Percentiles rank a stretch among this genome's conserved stretches.
Evolutionary conservation across 495 filamentous ascomycete species (phyloP).

Genomic region (Hypoxylon subgilvum): DNA sequence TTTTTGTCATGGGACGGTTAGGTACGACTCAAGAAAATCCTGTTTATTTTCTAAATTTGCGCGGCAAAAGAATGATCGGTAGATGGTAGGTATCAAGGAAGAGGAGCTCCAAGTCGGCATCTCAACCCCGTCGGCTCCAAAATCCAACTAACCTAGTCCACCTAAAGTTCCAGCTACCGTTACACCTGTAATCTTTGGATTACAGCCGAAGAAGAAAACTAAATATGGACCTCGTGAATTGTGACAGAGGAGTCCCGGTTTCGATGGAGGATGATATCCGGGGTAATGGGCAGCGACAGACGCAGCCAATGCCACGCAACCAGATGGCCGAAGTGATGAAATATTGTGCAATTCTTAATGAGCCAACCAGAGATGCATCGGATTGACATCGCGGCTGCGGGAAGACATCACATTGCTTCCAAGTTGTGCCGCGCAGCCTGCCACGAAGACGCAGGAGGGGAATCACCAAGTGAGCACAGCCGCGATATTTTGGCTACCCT

Average conservation of each 20-base stretch:
- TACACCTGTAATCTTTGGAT: neutral
- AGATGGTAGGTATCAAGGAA: no score
- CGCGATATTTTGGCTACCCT: slow-evolving; percentile 1
- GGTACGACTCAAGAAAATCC: no score
- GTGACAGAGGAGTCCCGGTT: slow-evolving; percentile 21
- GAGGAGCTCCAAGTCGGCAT: no score
- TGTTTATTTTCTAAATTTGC: no score
- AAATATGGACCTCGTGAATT: slow-evolving; percentile 7
- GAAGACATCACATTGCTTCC: slow-evolving; percentile 6
- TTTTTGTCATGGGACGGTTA: no score
- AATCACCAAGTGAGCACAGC: slow-evolving; percentile 9
- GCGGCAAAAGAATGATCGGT: no score
- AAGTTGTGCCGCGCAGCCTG: neutral
- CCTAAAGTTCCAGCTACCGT: no score
- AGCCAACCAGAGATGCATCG: slow-evolving; percentile 23
- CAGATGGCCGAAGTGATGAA: slow-evolving; percentile 25
- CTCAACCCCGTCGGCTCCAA: no score
- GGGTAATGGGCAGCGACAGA: slow-evolving; percentile 30
- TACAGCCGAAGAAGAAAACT: slow-evolving; percentile 24
- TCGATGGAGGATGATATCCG: slow-evolving; percentile 30
- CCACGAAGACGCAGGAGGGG: slow-evolving; percentile 4
- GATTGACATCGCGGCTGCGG: neutral
- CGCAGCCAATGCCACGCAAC: slow-evolving; percentile 15
- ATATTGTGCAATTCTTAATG: slow-evolving; percentile 34
- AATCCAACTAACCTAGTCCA: no score